Base-by-base conservation (phyloP, 768 basidiomycete species). In the Termitomyces sp. region DNA sequence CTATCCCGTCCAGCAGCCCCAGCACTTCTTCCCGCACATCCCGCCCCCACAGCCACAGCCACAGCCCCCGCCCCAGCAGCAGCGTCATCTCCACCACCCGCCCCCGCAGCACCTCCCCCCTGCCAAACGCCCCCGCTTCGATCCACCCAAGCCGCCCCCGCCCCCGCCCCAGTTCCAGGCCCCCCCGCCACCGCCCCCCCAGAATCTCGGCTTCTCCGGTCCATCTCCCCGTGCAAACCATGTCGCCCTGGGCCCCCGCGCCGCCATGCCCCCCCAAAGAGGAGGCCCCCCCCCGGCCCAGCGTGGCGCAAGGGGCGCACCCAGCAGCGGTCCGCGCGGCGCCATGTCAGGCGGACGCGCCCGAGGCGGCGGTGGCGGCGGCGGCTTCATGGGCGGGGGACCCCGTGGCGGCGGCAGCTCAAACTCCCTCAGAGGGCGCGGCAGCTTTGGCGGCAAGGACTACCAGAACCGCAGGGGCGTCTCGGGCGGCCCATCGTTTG, bases 91-190 rank as follows among this genome's bases (percentile, higher is more conserved):
- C 54, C 76, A 87, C 63, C 89, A 91, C 63, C 75, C 84, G 0
- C 83, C 88, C 11, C 77, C 87, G 62, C 75, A 83, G 0, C 83
- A 88, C 11, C 78, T 87, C n/a, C 95, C 95, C 9, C 94, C 95
- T 3, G 93, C 93, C 1, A 97, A 97, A 71, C 79, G 95, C 55
- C 93, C 88, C 65, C 83, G 93, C 45, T 95, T 95, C 67, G 95
- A 96, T 69, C 87, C 86, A 5, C 89, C 79, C 46, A 78, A 75
- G 63, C 77, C 80, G 31, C 81, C 76, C n/a, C 81, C 82, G 5
- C 81, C 80, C 41, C 89, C 80, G 63, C 85, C 87, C 3, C 88
- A 87, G 61, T 89, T 89, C 63, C 84, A 85, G 65, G 76, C 81
- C 0, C 81, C 82, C 15, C 81, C 81, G 0, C 80, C 79, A 4